phyloP scores from a whole-genome alignment of 306 rosid species.

The Cercis canadensis region DNA sequence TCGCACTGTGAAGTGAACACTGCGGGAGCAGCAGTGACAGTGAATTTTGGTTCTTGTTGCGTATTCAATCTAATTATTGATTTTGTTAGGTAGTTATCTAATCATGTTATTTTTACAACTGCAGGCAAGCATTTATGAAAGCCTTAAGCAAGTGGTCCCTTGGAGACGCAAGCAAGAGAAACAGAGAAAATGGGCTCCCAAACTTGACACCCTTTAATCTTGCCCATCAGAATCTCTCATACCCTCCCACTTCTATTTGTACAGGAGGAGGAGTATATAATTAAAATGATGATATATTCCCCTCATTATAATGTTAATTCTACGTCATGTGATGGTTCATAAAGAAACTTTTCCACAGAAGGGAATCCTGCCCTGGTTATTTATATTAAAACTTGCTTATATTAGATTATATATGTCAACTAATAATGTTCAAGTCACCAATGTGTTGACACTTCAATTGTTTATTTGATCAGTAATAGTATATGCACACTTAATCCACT shows the following conservation, averaged over 20 bases:
- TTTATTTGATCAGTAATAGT: no score
- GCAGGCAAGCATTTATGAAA: constrained; percentile 77
- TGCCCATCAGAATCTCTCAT: neutral
- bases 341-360: constrained; percentile 16
- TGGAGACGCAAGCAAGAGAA: constrained; percentile 73
- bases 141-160: constrained; percentile 85
- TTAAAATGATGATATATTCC: neutral
- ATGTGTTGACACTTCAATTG: no score
- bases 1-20: no score
- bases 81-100: constrained; percentile 35
- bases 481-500: neutral
- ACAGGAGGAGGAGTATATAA: neutral
- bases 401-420: neutral
- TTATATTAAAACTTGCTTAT: no score
- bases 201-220: constrained; percentile 21
- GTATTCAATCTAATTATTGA: constrained; percentile 16
- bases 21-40: no score
- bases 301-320: neutral
- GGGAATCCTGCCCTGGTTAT: neutral
- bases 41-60: constrained; percentile 15
- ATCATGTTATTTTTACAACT: constrained; percentile 26
- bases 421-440: no score
- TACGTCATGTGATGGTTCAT: neutral
- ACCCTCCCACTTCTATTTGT: neutral
- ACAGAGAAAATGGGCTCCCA: constrained; percentile 39